Percentiles rank a stretch among this genome's conserved stretches.
phyloP scores from a whole-genome alignment of 495 filamentous ascomycete species.

The Tricharina praecox region DNA sequence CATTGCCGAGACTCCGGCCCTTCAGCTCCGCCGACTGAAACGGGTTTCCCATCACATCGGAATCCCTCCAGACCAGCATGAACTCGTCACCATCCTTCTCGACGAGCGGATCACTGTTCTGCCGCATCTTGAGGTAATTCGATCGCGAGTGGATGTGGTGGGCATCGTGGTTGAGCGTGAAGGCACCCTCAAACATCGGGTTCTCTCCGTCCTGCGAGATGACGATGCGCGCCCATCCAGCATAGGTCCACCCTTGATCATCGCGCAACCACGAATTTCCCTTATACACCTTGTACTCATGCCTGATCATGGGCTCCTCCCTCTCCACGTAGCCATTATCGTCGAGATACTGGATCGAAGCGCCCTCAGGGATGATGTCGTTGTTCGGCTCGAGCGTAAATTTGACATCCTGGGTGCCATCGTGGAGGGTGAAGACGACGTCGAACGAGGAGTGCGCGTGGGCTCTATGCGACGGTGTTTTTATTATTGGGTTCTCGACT shows the following conservation, averaged over 20 bases:
- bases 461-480: slow-evolving; percentile 61
- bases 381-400: slow-evolving; percentile 79
- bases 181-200: slow-evolving; percentile 83
- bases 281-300: slow-evolving; percentile 66
- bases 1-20: not conserved
- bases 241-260: slow-evolving; percentile 53
- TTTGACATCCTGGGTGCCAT: slow-evolving; percentile 50
- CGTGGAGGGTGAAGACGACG: slow-evolving; percentile 58
- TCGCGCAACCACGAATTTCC: slow-evolving; percentile 57
- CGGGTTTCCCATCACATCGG: slow-evolving; percentile 43
- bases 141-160: slow-evolving; percentile 72
- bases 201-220: slow-evolving; percentile 55
- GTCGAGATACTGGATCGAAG: slow-evolving; percentile 52
- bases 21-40: slow-evolving; percentile 10
- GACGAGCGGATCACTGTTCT: slow-evolving; percentile 54
- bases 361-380: slow-evolving; percentile 60
- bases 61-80: slow-evolving; percentile 86
- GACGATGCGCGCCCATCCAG: slow-evolving; percentile 72
- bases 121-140: slow-evolving; percentile 57
- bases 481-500: slow-evolving; percentile 58
- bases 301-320: slow-evolving; percentile 48
- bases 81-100: slow-evolving; percentile 47
- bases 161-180: slow-evolving; percentile 59
- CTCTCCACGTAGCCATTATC: slow-evolving; percentile 45
- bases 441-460: slow-evolving; percentile 68